phyloP scores from a whole-genome alignment of 2,329 filamentous ascomycete genomes.

The Colletotrichum limetticola region DNA sequence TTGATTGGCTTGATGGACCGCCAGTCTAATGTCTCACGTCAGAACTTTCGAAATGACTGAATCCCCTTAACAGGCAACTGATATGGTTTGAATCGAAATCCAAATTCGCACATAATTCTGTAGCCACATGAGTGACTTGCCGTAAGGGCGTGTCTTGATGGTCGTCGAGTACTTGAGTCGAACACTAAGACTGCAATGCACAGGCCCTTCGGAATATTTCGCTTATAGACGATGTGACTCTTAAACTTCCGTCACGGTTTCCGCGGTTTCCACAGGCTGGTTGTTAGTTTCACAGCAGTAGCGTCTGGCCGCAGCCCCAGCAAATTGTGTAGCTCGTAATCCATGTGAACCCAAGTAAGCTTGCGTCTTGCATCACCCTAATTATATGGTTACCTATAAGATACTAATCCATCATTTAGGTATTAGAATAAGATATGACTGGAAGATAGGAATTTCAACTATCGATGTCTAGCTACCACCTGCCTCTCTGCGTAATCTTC shows the following conservation, averaged over 20 bases:
- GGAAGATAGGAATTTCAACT: no score
- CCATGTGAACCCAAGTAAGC: no score
- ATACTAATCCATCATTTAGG: no score
- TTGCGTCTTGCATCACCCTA: no score
- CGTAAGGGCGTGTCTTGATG: no score
- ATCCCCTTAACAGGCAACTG: background rate
- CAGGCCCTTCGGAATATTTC: background rate
- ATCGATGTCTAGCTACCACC: background rate
- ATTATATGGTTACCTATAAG: no score
- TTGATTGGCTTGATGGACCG: background rate
- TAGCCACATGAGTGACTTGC: background rate
- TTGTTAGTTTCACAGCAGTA: no score
- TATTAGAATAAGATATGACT: no score
- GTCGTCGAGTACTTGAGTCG: no score
- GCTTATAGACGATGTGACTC: background rate
- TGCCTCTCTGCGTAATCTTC: constrained; percentile 26
- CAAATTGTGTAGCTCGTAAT: no score
- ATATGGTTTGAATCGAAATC: background rate
- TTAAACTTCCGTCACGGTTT: background rate
- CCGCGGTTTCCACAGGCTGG: no score
- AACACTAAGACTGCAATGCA: background rate
- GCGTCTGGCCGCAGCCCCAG: no score
- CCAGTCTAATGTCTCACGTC: background rate
- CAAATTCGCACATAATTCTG: background rate
- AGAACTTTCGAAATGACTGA: background rate